A percentile compares a stretch with the other conserved stretches of the same genome.
Conservation (phyloP, 2,329 filamentous ascomycete genomes). For the Phaeosphaeriaceae sp. region DNA sequence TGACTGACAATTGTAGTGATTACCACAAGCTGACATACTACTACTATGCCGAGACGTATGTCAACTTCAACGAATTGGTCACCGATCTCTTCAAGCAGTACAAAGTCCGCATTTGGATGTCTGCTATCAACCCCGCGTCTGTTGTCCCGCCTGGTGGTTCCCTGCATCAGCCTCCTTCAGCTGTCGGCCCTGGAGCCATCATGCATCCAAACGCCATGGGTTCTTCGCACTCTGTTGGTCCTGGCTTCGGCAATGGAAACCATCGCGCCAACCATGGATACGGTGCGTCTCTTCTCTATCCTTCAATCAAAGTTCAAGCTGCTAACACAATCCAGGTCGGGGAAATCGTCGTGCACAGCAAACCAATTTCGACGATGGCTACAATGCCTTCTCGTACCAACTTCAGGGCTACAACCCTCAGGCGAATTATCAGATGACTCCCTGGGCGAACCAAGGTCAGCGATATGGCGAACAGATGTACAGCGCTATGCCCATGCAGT, state of each 20-base stretch:
- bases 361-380: conserved; percentile 32
- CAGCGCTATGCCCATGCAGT: conserved; percentile 19
- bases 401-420: conserved; percentile 34
- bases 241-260: conserved; percentile 38
- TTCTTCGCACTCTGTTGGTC: conserved; percentile 36
- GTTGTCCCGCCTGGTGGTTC: conserved; percentile 61
- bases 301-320: not conserved
- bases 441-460: conserved; percentile 31
- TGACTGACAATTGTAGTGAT: conserved; percentile 67
- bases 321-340: conserved; percentile 25
- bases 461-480: conserved; percentile 30
- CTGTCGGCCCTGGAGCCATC: conserved; percentile 48
- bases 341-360: conserved; percentile 25
- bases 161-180: conserved; percentile 44
- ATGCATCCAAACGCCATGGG: conserved; percentile 28
- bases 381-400: conserved; percentile 43
- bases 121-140: conserved; percentile 95
- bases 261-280: conserved; percentile 36
- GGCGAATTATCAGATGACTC: conserved; percentile 32
- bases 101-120: conserved; percentile 99
- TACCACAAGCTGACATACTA: conserved; percentile 99
- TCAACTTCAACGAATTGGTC: conserved; percentile 98
- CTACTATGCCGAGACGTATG: conserved; percentile 97
- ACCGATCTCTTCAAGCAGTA: conserved; percentile 99
- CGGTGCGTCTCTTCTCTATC: conserved; percentile 21